Evolutionary conservation across 139 green algal species (phyloP), one percentile per base, ranked within the genome.

Genomic region (Micractinium sp.): DNA sequence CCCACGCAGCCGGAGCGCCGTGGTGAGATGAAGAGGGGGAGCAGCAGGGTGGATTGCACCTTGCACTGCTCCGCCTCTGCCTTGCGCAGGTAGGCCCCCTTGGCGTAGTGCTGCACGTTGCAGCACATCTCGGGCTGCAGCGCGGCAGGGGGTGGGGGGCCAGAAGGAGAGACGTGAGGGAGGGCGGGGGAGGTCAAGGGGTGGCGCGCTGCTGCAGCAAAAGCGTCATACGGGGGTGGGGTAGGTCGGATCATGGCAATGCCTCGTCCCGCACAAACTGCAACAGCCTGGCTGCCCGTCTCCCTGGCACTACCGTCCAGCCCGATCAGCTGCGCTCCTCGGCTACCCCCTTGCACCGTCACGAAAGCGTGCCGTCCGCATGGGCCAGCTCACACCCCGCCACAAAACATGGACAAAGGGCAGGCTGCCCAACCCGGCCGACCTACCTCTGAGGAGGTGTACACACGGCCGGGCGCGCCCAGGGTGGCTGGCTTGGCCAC

Each of bases 61-160:
- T 82, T 79, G 71, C 92, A 95, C 77, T 95, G 92, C 81, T 93
- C 63, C 39, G 92, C 92, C 89, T 94, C 92, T 33, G 85, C 85
- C 2, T 87, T 88, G 16, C 92, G 87, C 53, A 94, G 67, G 85
- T 95, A 95, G 16, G 89, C 86, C 12, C 87, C 67, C 82, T 91
- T 92, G 56, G 61, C 61, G 87, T 95, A 94, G 38, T 93, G 85
- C 80, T 95, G 93, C 27, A 95, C 93, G 60, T 95, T 95, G 60
- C 89, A 92, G 36, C 90, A 91, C 88, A 95, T 93, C 84, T 95
- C 93, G n/a, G 93, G 92, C 92, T 93, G 88, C 82, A 56, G n/a
- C n/a, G 81, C 15, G 78, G 35, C 33, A 47, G 78, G 53, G 56
- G 22, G 18, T 14, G 33, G 56, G 1, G 5, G 35, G n/a, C 27